Base-by-base conservation (phyloP, 164 flowering plant species). In the Magnolia officinalis region DNA sequence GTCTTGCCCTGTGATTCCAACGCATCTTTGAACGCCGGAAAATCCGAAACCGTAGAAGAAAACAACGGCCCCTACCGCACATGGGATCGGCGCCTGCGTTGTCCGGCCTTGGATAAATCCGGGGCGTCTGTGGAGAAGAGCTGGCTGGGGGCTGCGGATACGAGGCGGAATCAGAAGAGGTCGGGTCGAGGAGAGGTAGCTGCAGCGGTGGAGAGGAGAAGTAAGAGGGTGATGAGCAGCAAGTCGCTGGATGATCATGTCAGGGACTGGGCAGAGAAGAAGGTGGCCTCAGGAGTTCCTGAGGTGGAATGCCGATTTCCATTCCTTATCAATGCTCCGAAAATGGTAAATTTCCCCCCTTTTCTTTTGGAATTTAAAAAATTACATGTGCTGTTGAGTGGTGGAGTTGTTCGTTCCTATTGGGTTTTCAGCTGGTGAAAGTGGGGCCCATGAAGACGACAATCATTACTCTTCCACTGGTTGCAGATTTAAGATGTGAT, bases 261-360 rank as follows among this genome's bases (percentile, higher is more conserved):
- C 14, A 79, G 51, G 74, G 78, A 14, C 63, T 81, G 82, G 82
- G 71, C 72, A 14, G 73, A 80, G 68, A 75, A 74, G 78, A 83
- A 85, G 51, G 67, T 82, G 71, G 74, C 72, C 50, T 72, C 70
- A 0, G 86, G 88, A 21, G 65, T 79, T 72, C 76, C 81, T 49
- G 78, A 82, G 26, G 75, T 51, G 10, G 74, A 79, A 64, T 83
- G 86, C 59, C 19, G 13, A 20, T 79, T 85, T 50, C 88, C 84
- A 1, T 85, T 85, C 49, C 83, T 83, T 24, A 74, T 68, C 8
- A 70, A 77, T 14, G 85, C 82, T 50, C 83, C 85, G 0, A 82
- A 68, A 76, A 50, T 73, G 83, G 87, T 85, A 78, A 10, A 26
- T 65, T 21, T 69, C 16, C 63, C 58, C n/a, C 31, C 11, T 0